Base-by-base conservation (phyloP, 768 basidiomycete genomes). In the Suillus alpinus region DNA sequence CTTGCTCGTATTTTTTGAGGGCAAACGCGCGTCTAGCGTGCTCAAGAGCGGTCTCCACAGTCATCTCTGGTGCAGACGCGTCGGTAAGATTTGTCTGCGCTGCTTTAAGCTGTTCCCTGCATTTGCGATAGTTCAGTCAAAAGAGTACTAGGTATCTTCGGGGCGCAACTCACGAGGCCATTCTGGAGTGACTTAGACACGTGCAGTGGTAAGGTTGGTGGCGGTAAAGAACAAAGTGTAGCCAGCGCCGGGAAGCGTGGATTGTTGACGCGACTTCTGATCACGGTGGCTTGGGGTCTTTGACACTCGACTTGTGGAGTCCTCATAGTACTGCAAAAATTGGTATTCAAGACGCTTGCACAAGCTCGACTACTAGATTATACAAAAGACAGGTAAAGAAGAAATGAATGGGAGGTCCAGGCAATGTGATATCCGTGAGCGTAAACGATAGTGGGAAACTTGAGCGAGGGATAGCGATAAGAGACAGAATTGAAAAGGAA, bases 11-110 rank as follows among this genome's bases (percentile, higher is more conserved):
- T 73, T 92, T 91, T 71, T 81, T 84, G 69, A 95, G 84, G 32
- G 94, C 92, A 74, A 92, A 92, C 2, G 92, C 92, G 78, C 92
- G 91, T 80, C 90, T 91, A 1, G 88, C 92, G 62, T 86, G 88
- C 69, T 92, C 91, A 59, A 94, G 77, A 10, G 82, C 79, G 51
- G 76, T 82, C 66, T 88, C 86, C 59, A 89, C 66, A 36, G 76
- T 73, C 65, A 69, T 65, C 37, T 58, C 49, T 26, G 59, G 52
- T 20, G 63, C 39, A 26, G 71, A 66, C 66, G 71, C 70, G 69
- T 78, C 74, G 26, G 68, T 14, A 41, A 29, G 62, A 29, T 37
- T 29, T 36, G 43, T 53, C 9, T 52, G 37, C n/a, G 23, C 14
- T 20, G n/a, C 56, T 16, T 58, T 58, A 1, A 51, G 49, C 44